Evolutionary conservation across 208 protist species (phyloP).

Genomic region (Leishmania tropica): DNA sequence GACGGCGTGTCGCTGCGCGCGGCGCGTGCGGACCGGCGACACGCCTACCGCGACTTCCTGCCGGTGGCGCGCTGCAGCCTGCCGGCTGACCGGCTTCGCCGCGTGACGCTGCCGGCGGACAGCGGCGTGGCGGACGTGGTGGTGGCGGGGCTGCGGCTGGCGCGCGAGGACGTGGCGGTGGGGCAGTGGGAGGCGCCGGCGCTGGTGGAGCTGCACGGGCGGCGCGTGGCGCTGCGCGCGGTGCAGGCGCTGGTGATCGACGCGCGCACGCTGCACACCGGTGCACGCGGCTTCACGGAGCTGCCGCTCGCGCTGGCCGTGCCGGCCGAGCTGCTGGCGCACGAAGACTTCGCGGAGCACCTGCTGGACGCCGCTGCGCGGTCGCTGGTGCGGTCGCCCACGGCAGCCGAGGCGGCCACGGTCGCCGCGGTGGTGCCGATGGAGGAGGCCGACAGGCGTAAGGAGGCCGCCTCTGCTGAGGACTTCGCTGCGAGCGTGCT

Average conservation of each 20-base stretch:
- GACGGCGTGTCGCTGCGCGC: slow-evolving; percentile 6
- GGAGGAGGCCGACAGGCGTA: not conserved
- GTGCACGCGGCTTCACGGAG: slow-evolving; percentile 14
- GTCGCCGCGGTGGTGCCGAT: not conserved
- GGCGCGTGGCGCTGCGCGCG: slow-evolving; percentile 20
- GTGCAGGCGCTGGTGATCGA: slow-evolving; percentile 39
- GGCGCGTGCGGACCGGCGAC: slow-evolving; percentile 17
- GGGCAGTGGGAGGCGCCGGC: not conserved
- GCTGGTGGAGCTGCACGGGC: slow-evolving; percentile 25
- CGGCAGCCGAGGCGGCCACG: slow-evolving; percentile 8
- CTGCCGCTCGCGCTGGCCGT: slow-evolving; percentile 17
- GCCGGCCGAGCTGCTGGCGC: slow-evolving; percentile 21
- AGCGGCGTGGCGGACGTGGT: slow-evolving; percentile 26
- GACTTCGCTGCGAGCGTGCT: slow-evolving; percentile 17
- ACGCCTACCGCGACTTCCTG: slow-evolving; percentile 25
- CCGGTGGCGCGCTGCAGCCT: slow-evolving; percentile 16
- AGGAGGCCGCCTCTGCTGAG: not conserved
- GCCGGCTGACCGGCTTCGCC: slow-evolving; percentile 9
- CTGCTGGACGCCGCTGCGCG: slow-evolving; percentile 10
- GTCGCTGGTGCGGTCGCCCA: slow-evolving; percentile 12
- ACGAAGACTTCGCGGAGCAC: slow-evolving; percentile 20
- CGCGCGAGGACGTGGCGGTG: not conserved
- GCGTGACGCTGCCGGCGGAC: slow-evolving; percentile 27
- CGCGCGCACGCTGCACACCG: slow-evolving; percentile 17
- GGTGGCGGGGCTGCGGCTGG: slow-evolving; percentile 22